Evolutionary conservation across 805 yeast species (phyloP), one percentile per base, ranked within the genome.

Genomic region (Ogataea ramenticola): DNA sequence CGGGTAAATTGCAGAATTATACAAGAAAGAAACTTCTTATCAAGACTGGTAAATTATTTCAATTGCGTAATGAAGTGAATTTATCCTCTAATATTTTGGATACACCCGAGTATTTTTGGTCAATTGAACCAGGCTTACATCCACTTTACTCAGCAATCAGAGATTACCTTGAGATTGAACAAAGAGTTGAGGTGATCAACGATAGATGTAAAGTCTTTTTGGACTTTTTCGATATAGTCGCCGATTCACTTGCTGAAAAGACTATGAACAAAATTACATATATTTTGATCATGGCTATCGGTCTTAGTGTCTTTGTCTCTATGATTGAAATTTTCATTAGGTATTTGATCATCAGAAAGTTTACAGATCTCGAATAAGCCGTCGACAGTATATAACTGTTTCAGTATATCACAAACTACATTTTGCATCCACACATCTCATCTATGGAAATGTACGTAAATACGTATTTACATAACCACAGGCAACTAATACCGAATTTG

Each of bases 41-140:
- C 57, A 88, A 91, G 56, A 86, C 96, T 1, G 99, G 99, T 8
- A 81, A 84, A 58, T 67, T 93, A 39, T 91, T 91, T 70, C 90
- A 89, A 55, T 64, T 93, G 26, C 71, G 98, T 41, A 96, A 90
- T 14, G 98, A 93, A 62, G 97, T 93, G 5, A 93, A 93, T 59
- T 67, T 93, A 41, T 82, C 91, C 4, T 86, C 96, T 11, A 86
- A 86, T 50, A 89, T 93, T 20, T 70, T 93, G 43, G 99, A 93
- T 57, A 89, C 96, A 0, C 99, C 99, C 0, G 96, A 88, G 49
- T 89, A 87, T 57, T 93, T 93, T 62, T 93, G 99, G 99, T 86
- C 90, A 27, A 75, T 74, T 49, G 99, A 93, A 64, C 99, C 99
- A 5, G 90, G 96, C 33, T 72, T 93, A 51, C 95, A 91, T 60